These are phyloP conservation scores for Cruciata laevipes DNA, from an alignment of 257 asterid species.

Conservation along the genomic window DNA sequence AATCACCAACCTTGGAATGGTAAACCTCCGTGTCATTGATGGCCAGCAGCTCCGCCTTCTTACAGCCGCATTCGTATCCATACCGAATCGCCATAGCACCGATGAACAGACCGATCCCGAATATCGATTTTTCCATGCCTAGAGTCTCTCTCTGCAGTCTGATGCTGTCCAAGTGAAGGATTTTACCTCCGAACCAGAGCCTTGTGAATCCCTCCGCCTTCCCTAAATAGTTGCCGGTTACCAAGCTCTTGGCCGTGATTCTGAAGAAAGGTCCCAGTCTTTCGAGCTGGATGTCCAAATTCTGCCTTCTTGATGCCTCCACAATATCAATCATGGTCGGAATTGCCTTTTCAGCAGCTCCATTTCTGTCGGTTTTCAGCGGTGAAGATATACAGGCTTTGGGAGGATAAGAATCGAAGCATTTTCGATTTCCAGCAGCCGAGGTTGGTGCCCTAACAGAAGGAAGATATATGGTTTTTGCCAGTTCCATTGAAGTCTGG, in stretches of 20 bases:
- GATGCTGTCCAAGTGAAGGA: slow-evolving; percentile 77
- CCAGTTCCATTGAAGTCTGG: slow-evolving; percentile 20
- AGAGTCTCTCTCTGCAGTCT: slow-evolving; percentile 55
- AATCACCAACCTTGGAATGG: slow-evolving; percentile 63
- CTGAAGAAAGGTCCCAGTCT: slow-evolving; percentile 79
- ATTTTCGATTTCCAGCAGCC: slow-evolving; percentile 11
- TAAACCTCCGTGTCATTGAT: slow-evolving; percentile 72
- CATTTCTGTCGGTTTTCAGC: not conserved
- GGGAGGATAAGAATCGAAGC: slow-evolving; percentile 7
- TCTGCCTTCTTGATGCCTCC: slow-evolving; percentile 59
- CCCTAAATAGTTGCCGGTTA: slow-evolving; percentile 47
- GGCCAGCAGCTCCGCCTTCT: slow-evolving; percentile 75
- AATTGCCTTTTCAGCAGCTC: slow-evolving; percentile 13
- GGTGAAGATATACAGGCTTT: slow-evolving; percentile 4
- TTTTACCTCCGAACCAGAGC: slow-evolving; percentile 68
- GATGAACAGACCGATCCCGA: slow-evolving; percentile 81
- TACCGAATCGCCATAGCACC: slow-evolving; percentile 86
- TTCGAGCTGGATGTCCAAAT: slow-evolving; percentile 53
- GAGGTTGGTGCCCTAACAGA: slow-evolving; percentile 6
- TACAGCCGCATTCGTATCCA: slow-evolving; percentile 73
- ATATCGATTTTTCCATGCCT: slow-evolving; percentile 78
- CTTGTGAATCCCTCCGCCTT: slow-evolving; percentile 72
- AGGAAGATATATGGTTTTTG: slow-evolving; percentile 9
- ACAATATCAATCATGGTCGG: slow-evolving; percentile 81
- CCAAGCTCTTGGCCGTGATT: slow-evolving; percentile 54